These are phyloP conservation scores for Fraxinus anomala DNA, from an alignment of 257 asterid genomes.

Conservation along the genomic window DNA sequence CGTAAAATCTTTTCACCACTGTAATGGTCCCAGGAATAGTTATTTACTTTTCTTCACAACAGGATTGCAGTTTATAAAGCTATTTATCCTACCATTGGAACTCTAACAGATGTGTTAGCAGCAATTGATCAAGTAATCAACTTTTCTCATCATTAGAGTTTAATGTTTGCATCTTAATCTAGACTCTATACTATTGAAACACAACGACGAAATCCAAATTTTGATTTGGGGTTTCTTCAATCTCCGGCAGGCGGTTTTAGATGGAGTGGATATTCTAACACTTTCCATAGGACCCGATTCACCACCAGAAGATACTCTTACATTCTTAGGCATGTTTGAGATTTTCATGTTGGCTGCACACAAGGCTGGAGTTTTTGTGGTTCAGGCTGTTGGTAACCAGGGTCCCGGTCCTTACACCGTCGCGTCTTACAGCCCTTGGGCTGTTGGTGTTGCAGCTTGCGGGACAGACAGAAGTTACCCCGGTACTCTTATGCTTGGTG, in stretches of 20 bases:
- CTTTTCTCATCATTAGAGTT: background rate
- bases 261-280: conserved; percentile 79
- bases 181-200: background rate
- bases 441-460: conserved; percentile 72
- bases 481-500: conserved; percentile 72
- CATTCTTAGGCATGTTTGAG: conserved; percentile 74
- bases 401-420: conserved; percentile 88
- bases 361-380: conserved; percentile 75
- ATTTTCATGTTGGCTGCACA: conserved; percentile 82
- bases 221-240: background rate
- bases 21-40: background rate
- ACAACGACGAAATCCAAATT: background rate
- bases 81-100: conserved; percentile 78
- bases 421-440: conserved; percentile 91
- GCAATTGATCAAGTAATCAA: conserved; percentile 84
- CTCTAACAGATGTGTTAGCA: conserved; percentile 82
- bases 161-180: background rate
- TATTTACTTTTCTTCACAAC: conserved; percentile 15
- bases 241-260: conserved; percentile 69
- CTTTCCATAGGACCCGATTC: conserved; percentile 84
- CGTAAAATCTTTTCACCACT: background rate
- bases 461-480: conserved; percentile 80
- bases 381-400: conserved; percentile 80
- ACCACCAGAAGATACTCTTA: conserved; percentile 74
- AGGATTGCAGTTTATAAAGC: conserved; percentile 95